phyloP scores from a whole-genome alignment of 805 yeast genomes.

The Candida bentonensis region DNA sequence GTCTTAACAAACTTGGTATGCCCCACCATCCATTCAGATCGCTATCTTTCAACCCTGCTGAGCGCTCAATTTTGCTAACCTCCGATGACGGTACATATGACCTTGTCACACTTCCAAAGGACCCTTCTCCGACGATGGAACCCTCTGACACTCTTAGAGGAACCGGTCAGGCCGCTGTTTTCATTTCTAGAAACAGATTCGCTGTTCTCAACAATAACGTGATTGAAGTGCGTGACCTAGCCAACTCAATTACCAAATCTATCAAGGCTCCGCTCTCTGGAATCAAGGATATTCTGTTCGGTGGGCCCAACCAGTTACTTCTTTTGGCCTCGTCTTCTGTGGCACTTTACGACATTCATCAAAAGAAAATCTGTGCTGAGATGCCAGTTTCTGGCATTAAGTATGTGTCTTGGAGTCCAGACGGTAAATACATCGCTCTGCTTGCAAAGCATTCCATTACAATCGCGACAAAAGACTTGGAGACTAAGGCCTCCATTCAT shows the following conservation, averaged over 20 bases:
- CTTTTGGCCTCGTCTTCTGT: constrained; percentile 62
- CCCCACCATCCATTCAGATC: constrained; percentile 77
- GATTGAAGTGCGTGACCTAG: constrained; percentile 74
- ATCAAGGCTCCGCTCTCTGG: constrained; percentile 39
- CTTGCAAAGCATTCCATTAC: constrained; percentile 87
- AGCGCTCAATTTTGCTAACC: constrained; percentile 71
- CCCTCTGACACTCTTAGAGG: constrained; percentile 73
- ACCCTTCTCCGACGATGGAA: constrained; percentile 85
- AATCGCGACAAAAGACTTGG: constrained; percentile 67
- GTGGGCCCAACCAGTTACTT: constrained; percentile 70
- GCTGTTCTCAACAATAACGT: constrained; percentile 56
- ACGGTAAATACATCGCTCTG: constrained; percentile 77
- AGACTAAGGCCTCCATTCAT: constrained; percentile 69
- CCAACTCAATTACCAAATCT: constrained; percentile 67
- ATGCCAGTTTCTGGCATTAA: constrained; percentile 64
- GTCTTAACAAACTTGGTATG: constrained; percentile 72
- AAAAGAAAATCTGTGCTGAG: constrained; percentile 62
- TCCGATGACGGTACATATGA: constrained; percentile 50
- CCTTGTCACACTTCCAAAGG: constrained; percentile 65
- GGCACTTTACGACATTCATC: constrained; percentile 82
- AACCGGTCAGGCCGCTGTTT: constrained; percentile 70
- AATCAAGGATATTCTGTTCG: constrained; percentile 53
- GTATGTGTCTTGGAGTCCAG: constrained; percentile 78
- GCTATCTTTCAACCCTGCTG: constrained; percentile 84
- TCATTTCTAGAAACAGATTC: constrained; percentile 90